phyloP scores from a whole-genome alignment of 805 yeast species.

The Yamadazyma tumulicola region DNA sequence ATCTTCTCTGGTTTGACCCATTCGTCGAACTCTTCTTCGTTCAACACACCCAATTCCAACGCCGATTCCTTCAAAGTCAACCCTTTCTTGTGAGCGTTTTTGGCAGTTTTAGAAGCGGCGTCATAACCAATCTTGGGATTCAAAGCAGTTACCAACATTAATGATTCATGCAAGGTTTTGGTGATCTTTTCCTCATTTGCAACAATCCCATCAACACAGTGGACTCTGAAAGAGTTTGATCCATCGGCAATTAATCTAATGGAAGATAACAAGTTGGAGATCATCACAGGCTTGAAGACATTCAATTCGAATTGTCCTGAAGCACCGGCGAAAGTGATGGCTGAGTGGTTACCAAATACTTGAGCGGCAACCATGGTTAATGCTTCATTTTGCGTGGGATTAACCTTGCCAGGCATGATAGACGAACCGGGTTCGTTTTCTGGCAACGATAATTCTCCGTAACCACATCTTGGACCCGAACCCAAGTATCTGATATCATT shows the following conservation, averaged over 20 bases:
- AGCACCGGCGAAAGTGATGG: conserved; percentile 97
- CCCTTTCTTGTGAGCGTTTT: conserved; percentile 98
- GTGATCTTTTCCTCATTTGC: conserved; percentile 88
- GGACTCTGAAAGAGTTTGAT: conserved; percentile 79
- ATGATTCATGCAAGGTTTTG: conserved; percentile 86
- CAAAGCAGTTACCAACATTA: conserved; percentile 97
- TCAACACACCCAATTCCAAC: conserved; percentile 80
- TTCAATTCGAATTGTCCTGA: conserved; percentile 98
- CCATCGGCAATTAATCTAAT: conserved; percentile 90
- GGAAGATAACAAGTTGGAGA: conserved; percentile 83
- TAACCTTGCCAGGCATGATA: conserved; percentile 99
- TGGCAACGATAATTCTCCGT: conserved; percentile 92
- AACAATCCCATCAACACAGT: conserved; percentile 91
- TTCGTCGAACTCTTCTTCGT: conserved; percentile 83
- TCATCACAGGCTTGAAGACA: conserved; percentile 96
- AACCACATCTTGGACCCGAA: conserved; percentile 99
- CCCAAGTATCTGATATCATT: conserved; percentile 98
- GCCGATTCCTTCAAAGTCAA: conserved; percentile 94
- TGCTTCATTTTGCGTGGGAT: conserved; percentile 99
- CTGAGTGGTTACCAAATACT: conserved; percentile 94
- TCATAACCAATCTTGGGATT: conserved; percentile 99
- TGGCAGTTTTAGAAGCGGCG: conserved; percentile 94
- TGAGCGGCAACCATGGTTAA: conserved; percentile 97
- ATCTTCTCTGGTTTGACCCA: conserved; percentile 98
- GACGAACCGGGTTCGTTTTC: conserved; percentile 99